Percentiles rank a stretch among this genome's conserved stretches.
phyloP scores from a whole-genome alignment of 441 rosid species.

The Eruca vesicaria region DNA sequence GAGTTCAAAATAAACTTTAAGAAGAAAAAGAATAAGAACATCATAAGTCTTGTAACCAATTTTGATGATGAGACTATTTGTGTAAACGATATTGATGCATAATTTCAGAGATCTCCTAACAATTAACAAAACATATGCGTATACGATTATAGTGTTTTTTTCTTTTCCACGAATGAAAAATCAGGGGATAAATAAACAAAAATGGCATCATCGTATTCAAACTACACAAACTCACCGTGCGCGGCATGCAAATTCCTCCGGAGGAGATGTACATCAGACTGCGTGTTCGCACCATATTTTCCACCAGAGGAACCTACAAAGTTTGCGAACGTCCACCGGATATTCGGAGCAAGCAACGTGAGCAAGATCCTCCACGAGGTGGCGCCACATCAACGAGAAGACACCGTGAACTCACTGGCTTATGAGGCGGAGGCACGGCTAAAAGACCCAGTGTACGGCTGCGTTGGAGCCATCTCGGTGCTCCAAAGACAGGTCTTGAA shows the following conservation, averaged over 20 bases:
- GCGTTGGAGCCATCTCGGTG: constrained; percentile 66
- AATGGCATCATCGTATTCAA: constrained; percentile 36
- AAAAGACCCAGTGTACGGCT: constrained; percentile 65
- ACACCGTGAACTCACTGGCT: constrained; percentile 60
- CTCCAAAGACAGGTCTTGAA: constrained; percentile 55
- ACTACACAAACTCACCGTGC: constrained; percentile 61
- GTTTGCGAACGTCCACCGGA: constrained; percentile 62
- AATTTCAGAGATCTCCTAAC: too few species aligned
- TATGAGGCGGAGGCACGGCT: constrained; percentile 69
- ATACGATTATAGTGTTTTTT: not conserved
- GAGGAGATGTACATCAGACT: constrained; percentile 52
- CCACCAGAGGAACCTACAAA: constrained; percentile 70
- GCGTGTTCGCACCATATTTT: constrained; percentile 63
- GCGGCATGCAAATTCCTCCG: constrained; percentile 71
- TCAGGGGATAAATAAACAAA: not conserved
- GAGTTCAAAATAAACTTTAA: too few species aligned
- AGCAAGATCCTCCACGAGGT: constrained; percentile 62
- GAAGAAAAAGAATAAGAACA: too few species aligned
- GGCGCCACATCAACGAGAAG: constrained; percentile 56
- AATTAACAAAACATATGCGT: too few species aligned
- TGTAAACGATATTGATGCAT: not conserved
- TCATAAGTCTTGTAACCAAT: too few species aligned
- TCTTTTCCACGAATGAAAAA: not conserved
- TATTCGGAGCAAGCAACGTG: constrained; percentile 69
- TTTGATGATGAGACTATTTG: not conserved